Percentiles rank a stretch among this genome's conserved stretches.
Evolutionary conservation across 352 stramenopile genomes (phyloP).

Genomic region (Phytophthora quininea): DNA sequence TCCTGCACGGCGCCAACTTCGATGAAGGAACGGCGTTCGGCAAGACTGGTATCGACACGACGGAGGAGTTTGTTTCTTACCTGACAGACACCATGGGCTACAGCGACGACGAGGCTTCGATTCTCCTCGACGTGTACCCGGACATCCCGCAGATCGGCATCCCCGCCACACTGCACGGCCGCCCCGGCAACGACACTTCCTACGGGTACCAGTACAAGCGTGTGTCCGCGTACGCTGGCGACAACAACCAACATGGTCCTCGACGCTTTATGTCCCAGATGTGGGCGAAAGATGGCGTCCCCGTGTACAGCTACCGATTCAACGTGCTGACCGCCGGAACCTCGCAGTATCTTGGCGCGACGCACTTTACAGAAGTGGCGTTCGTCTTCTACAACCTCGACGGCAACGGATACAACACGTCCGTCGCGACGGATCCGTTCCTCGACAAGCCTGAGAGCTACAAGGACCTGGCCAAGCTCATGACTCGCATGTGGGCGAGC

Average conservation of each 20-base stretch:
- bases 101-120: conserved; percentile 22
- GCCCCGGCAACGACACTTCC: conserved; percentile 19
- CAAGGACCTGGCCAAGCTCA: conserved; percentile 23
- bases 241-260: conserved; percentile 28
- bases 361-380: conserved; percentile 32
- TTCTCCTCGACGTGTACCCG: conserved; percentile 30
- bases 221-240: conserved; percentile 27
- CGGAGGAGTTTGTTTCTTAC: conserved; percentile 30
- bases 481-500: conserved; percentile 41
- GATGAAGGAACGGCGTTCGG: conserved; percentile 39
- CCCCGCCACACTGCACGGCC: conserved; percentile 25
- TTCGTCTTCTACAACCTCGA: conserved; percentile 42
- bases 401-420: conserved; percentile 31
- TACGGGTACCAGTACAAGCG: conserved; percentile 40
- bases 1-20: conserved; percentile 37
- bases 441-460: conserved; percentile 19
- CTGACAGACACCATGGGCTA: conserved; percentile 27
- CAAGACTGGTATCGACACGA: conserved; percentile 27
- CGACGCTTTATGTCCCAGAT: conserved; percentile 37
- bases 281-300: conserved; percentile 26
- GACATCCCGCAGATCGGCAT: conserved; percentile 32
- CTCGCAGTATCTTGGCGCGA: conserved; percentile 21
- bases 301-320: conserved; percentile 39
- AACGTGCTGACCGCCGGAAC: conserved; percentile 25
- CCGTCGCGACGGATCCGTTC: conserved; percentile 32